Evolutionary conservation across 2,329 filamentous ascomycete species (phyloP), one percentile per base, ranked within the genome.

Genomic region (Monosporascus sp.): DNA sequence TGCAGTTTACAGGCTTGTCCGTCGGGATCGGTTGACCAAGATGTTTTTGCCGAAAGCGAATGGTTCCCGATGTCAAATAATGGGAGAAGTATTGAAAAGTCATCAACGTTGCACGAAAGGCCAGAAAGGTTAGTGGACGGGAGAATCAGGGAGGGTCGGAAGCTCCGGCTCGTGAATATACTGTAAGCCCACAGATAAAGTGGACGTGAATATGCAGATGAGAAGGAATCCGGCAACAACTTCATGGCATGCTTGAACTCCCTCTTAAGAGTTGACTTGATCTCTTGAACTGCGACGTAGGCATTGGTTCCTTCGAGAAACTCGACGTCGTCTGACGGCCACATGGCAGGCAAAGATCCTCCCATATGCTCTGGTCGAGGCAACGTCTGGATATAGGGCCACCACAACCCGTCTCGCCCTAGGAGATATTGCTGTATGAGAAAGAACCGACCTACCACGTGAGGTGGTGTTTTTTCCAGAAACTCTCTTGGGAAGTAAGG

Each of bases 61-160:
- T 91, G 88, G 63, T 91, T 91, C 11, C 82, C 83, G 27, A 91
- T 76, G 64, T 91, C 88, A 53, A 90, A 80, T 3, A 90, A 73
- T 1, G 88, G 88, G 36, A 90, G 74, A 5, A 91, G 73, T 7
- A 90, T 77, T 1, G 86, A 86, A 54, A 88, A 86, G 61, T 84
- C 81, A 50, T 87, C 82, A 4, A 76, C 65, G 5, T 70, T 66
- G 49, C 76, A 74, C 34, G 71, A 71, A 3, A 61, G 50, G 2
- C 69, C 63, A 19, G 66, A 63, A 34, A 65, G 58, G 1, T 69
- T 63, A 8, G 66, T 65, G 1, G 69, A 52, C 0, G 78, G 72
- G 5, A 85, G 67, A 49, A 85, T 75, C n/a, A 83, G 74, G 3
- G 80, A 82, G 0, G 83, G 80, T 2, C 82, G 75, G 64, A 87